Evolutionary conservation across 108 stramenopile genomes (phyloP).

Genomic region (Pseudonitzschia multistriata): DNA sequence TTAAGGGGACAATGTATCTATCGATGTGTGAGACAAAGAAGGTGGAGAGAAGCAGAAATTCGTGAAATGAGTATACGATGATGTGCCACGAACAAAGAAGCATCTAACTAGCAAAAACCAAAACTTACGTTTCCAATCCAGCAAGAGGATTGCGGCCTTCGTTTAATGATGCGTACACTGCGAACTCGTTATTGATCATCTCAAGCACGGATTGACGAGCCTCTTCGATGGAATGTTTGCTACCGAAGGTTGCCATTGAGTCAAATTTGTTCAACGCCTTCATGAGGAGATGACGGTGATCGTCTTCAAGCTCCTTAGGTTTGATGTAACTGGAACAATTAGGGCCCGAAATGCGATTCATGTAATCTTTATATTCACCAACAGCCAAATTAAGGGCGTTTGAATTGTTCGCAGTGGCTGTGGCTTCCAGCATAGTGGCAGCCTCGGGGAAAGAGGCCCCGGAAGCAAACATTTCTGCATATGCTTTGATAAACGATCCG

Average conservation of each 20-base stretch:
- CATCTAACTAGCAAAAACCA: constrained; percentile 6
- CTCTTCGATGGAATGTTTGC: constrained; percentile 60
- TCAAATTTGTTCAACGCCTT: constrained; percentile 76
- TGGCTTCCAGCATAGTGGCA: constrained; percentile 95
- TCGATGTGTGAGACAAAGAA: neutral
- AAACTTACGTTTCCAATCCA: constrained; percentile 85
- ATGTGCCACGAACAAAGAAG: neutral
- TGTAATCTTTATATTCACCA: constrained; percentile 76
- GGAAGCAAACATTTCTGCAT: constrained; percentile 89
- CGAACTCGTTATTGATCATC: constrained; percentile 65
- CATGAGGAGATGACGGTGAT: constrained; percentile 50
- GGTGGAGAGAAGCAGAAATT: neutral
- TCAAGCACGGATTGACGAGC: constrained; percentile 59
- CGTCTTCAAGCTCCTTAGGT: constrained; percentile 71
- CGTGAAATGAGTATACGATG: neutral
- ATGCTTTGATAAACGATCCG: constrained; percentile 87
- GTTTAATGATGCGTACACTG: constrained; percentile 81
- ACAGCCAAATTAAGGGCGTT: constrained; percentile 83
- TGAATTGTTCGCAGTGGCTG: constrained; percentile 91
- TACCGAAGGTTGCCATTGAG: constrained; percentile 93
- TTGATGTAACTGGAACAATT: constrained; percentile 66
- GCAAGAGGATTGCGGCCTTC: constrained; percentile 85
- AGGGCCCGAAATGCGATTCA: constrained; percentile 89
- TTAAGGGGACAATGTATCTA: constrained; percentile 85
- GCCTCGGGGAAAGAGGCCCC: constrained; percentile 94